Evolutionary conservation across 306 rosid species (phyloP).

Genomic region (Glycine soja): DNA sequence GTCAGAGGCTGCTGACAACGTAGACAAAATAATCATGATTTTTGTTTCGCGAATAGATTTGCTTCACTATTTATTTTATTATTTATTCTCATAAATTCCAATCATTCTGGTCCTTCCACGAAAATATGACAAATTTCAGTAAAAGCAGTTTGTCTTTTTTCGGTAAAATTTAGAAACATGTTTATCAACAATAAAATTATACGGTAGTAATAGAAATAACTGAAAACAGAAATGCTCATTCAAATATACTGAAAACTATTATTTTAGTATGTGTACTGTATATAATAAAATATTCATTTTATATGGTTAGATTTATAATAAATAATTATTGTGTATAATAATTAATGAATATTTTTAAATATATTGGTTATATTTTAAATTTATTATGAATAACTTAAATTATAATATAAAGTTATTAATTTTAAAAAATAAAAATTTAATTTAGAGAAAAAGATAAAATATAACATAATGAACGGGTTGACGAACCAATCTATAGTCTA

Average conservation of each 20-base stretch:
- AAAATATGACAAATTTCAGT: background rate
- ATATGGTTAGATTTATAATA: too few relatives aligned
- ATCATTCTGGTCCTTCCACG: constrained; percentile 23
- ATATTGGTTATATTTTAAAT: too few relatives aligned
- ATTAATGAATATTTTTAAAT: too few relatives aligned
- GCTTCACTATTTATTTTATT: background rate
- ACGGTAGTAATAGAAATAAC: background rate
- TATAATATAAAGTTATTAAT: too few relatives aligned
- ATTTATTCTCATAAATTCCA: background rate
- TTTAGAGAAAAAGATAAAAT: too few relatives aligned
- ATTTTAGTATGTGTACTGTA: too few relatives aligned
- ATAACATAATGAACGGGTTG: too few relatives aligned
- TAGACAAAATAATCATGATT: constrained; percentile 38
- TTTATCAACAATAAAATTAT: background rate
- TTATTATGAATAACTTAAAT: too few relatives aligned
- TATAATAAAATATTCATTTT: too few relatives aligned
- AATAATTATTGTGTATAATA: background rate
- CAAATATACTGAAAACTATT: too few relatives aligned
- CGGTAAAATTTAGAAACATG: background rate
- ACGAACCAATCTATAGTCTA: too few relatives aligned
- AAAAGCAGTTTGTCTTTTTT: constrained; percentile 8
- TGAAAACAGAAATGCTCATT: background rate
- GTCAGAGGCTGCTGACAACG: constrained; percentile 45
- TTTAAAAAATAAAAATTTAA: background rate
- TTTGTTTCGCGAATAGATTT: constrained; percentile 11